Percentiles rank a stretch among this genome's conserved stretches.
Conservation (phyloP, 106 monocot species). For the Allium fistulosum region DNA sequence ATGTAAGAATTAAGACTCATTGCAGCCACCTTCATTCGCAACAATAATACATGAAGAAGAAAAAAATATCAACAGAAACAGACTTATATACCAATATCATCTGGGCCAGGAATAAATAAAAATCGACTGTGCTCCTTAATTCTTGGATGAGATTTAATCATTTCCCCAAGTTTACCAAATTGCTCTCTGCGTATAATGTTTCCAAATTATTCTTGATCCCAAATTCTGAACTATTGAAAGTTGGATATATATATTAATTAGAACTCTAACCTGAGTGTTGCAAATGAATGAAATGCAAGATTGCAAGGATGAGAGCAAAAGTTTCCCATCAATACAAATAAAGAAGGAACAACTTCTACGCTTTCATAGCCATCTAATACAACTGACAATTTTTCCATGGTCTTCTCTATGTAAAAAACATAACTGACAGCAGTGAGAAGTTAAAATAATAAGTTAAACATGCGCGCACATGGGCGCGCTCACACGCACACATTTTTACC, state of each 20-base stretch:
- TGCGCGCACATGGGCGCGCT: too few relatives aligned
- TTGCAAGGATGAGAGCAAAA: constrained; percentile 93
- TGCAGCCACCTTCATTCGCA: too few relatives aligned
- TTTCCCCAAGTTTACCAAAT: constrained; percentile 84
- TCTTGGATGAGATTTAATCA: constrained; percentile 68
- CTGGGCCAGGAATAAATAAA: constrained; percentile 91
- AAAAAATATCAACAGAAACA: not conserved
- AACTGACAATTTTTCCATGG: constrained; percentile 68
- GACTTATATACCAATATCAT: constrained; percentile 66
- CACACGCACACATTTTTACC: constrained; percentile 26
- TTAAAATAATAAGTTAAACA: constrained; percentile 6
- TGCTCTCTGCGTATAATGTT: constrained; percentile 34
- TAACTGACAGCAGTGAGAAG: constrained; percentile 8
- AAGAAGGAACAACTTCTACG: constrained; percentile 85
- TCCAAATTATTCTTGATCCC: too few relatives aligned
- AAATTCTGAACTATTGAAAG: too few relatives aligned
- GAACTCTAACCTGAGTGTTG: constrained; percentile 54
- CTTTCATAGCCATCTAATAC: constrained; percentile 91
- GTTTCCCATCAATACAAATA: constrained; percentile 98
- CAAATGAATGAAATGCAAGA: constrained; percentile 79
- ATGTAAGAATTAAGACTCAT: too few relatives aligned
- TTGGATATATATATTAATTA: too few relatives aligned
- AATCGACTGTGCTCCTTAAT: constrained; percentile 83
- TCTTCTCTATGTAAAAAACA: constrained; percentile 58
- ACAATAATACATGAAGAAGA: too few relatives aligned